Evolutionary conservation across 129 eudicot species (phyloP).

Genomic region (Lactuca sativa): DNA sequence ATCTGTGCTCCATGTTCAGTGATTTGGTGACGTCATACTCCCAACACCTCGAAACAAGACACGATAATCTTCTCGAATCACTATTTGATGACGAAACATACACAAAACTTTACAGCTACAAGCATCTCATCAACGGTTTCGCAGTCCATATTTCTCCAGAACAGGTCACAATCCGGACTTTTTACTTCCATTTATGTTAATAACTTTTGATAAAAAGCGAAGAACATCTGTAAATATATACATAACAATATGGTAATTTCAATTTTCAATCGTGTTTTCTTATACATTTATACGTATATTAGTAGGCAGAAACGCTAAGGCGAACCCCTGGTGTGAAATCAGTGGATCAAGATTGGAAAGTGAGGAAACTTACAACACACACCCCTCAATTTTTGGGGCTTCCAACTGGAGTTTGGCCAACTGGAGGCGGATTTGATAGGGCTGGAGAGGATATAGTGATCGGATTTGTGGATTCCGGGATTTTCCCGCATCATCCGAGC

Average conservation of each 20-base stretch:
- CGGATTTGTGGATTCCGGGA: constrained; percentile 98
- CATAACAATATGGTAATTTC: background rate
- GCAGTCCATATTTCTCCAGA: constrained; percentile 87
- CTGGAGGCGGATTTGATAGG: constrained; percentile 90
- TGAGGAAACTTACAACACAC: constrained; percentile 88
- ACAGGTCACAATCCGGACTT: constrained; percentile 68
- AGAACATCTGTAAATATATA: background rate
- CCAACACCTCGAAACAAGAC: constrained; percentile 72
- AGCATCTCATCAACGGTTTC: constrained; percentile 90
- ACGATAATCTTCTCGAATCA: constrained; percentile 74
- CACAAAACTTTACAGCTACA: constrained; percentile 90
- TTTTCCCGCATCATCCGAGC: constrained; percentile 90
- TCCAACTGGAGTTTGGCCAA: constrained; percentile 99
- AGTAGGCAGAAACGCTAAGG: constrained; percentile 94
- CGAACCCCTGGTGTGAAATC: constrained; percentile 88
- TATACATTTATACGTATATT: constrained; percentile 42
- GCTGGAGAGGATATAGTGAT: constrained; percentile 97
- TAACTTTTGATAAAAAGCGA: background rate
- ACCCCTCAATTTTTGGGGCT: constrained; percentile 96
- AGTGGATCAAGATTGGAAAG: constrained; percentile 91
- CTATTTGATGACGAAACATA: constrained; percentile 71
- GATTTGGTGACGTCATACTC: constrained; percentile 78
- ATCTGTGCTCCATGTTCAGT: constrained; percentile 36
- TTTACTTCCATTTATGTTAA: background rate
- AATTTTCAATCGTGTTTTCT: constrained; percentile 31